These are phyloP conservation scores for Schizonepeta tenuifolia DNA, from an alignment of 257 asterid genomes.

Conservation along the genomic window DNA sequence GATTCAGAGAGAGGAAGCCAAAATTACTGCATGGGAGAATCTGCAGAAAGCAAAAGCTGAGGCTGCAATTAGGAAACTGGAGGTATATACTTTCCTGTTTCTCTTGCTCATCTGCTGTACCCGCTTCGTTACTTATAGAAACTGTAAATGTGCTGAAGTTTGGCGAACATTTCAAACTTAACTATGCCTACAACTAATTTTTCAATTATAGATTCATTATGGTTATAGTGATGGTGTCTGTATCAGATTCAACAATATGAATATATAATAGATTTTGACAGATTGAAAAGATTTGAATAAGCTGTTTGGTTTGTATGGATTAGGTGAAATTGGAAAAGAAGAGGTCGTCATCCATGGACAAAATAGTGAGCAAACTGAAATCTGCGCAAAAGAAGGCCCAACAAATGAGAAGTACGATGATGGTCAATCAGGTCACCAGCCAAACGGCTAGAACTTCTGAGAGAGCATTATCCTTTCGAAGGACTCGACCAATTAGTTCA, in stretches of 20 bases:
- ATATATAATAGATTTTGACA: background rate
- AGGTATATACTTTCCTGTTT: constrained; percentile 49
- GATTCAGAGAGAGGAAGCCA: constrained; percentile 70
- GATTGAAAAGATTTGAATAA: background rate
- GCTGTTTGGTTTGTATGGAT: constrained; percentile 31
- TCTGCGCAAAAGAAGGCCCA: constrained; percentile 93
- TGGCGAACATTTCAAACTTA: background rate
- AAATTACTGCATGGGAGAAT: constrained; percentile 79
- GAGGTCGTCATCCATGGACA: constrained; percentile 95
- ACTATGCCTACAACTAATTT: background rate
- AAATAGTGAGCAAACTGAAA: constrained; percentile 81
- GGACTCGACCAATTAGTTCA: constrained; percentile 66
- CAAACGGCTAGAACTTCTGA: constrained; percentile 51
- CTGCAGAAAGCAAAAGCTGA: constrained; percentile 88
- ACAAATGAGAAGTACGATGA: constrained; percentile 70
- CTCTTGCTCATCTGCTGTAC: constrained; percentile 12
- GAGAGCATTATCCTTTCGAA: constrained; percentile 61
- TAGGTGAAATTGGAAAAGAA: constrained; percentile 97
- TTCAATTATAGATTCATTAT: background rate
- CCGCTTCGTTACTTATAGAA: background rate
- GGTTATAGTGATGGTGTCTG: background rate
- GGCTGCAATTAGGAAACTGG: constrained; percentile 72
- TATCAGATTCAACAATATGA: background rate
- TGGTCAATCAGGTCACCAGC: constrained; percentile 47
- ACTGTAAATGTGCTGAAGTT: background rate